A percentile compares a stretch with the other conserved stretches of the same genome.
phyloP scores from a whole-genome alignment of 2,329 filamentous ascomycete species.

The Fusarium sacchari region DNA sequence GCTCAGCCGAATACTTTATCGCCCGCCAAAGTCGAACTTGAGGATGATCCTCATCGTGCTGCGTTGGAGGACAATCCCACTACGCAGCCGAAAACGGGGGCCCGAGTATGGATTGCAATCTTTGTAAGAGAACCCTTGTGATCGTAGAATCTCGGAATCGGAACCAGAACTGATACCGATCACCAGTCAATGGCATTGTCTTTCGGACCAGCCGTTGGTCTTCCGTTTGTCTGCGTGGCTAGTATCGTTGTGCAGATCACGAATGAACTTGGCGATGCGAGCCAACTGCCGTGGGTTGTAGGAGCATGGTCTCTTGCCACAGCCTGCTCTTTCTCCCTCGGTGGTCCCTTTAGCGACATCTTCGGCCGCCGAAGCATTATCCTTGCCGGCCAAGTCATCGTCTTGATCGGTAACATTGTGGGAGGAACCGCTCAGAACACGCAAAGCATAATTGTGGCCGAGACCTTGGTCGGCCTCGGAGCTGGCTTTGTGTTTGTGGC shows the following conservation, averaged over 20 bases:
- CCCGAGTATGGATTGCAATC: conserved; percentile 1
- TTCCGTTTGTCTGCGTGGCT: neutral
- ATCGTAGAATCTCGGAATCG: neutral
- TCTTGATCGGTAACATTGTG: conserved; percentile 13
- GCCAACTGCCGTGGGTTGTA: conserved; percentile 7
- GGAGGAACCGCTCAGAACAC: conserved; percentile 8
- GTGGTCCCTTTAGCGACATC: conserved; percentile 11
- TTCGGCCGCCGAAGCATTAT: conserved; percentile 11
- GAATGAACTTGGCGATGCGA: neutral
- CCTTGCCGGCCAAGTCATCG: conserved; percentile 1
- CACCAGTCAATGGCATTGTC: conserved; percentile 14
- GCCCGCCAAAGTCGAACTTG: neutral
- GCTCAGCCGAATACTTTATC: neutral
- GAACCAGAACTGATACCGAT: neutral
- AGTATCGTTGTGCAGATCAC: conserved; percentile 14
- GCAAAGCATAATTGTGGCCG: neutral
- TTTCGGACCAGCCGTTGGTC: conserved; percentile 6
- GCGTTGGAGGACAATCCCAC: conserved; percentile 14
- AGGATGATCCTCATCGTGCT: conserved; percentile 21
- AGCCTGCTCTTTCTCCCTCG: conserved; percentile 17
- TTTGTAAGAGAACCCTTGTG: neutral
- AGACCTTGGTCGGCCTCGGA: neutral
- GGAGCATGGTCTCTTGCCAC: conserved; percentile 15
- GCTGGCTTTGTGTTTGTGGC: conserved; percentile 15
- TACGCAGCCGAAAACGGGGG: neutral